phyloP scores from a whole-genome alignment of 2,329 filamentous ascomycete genomes.

The Pseudofabraea citricarpa region DNA sequence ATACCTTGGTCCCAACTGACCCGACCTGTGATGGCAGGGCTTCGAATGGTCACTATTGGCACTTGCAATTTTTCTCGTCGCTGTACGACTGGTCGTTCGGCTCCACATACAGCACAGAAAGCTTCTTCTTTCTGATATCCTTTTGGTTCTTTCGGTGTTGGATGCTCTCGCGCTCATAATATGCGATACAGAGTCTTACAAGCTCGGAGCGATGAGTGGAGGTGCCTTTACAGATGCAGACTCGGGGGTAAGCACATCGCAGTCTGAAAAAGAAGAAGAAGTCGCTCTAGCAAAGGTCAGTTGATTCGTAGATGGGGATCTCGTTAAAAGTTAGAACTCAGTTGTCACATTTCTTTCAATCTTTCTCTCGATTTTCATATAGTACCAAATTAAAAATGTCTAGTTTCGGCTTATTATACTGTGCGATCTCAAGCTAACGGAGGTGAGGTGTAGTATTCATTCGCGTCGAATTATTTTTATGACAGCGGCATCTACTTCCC shows the following conservation, averaged over 20 bases:
- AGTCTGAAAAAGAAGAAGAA: too few species aligned
- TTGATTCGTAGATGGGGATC: not conserved
- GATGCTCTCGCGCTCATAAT: constrained; percentile 2
- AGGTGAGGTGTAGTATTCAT: not conserved
- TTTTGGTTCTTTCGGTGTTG: constrained; percentile 1
- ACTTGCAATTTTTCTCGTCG: not conserved
- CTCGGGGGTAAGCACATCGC: not conserved
- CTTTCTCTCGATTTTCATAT: not conserved
- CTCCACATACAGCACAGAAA: not conserved
- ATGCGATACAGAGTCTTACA: constrained; percentile 1
- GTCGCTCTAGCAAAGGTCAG: constrained; percentile 1
- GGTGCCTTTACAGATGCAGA: constrained; percentile 1
- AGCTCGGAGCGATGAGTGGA: not conserved
- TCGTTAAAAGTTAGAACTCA: not conserved
- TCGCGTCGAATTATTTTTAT: constrained; percentile 3
- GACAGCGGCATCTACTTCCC: constrained; percentile 3
- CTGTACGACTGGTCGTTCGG: constrained; percentile 1
- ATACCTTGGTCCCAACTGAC: not conserved
- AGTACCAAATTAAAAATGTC: not conserved
- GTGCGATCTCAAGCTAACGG: not conserved
- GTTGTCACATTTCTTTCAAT: too few species aligned
- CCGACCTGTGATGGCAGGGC: not conserved
- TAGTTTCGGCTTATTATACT: not conserved
- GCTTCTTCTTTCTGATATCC: constrained; percentile 1
- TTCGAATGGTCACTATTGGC: constrained; percentile 1